These are phyloP conservation scores for Myriosclerotinia duriaeana DNA, from an alignment of 2,329 filamentous ascomycete species.

Conservation along the genomic window DNA sequence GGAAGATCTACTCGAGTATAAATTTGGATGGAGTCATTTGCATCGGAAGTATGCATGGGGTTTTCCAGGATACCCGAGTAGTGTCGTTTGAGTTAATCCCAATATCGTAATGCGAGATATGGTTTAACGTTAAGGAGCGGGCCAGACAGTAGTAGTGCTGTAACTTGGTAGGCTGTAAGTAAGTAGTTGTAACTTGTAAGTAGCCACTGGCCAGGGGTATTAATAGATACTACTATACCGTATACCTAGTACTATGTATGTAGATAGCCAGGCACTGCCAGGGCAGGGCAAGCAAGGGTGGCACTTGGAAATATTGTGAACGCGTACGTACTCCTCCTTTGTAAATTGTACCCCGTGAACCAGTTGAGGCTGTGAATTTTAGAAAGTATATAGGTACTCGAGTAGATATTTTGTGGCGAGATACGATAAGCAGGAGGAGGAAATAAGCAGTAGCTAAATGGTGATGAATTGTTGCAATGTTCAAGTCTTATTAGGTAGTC, in stretches of 20 bases:
- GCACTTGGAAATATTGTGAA: slow-evolving; percentile 5
- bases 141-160: slow-evolving; percentile 1
- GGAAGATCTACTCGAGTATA: background rate
- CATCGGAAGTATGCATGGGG: background rate
- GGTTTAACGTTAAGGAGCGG: background rate
- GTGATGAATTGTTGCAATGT: too few species aligned
- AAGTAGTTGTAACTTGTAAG: too few species aligned
- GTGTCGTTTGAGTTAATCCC: background rate
- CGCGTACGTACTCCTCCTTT: slow-evolving; percentile 1
- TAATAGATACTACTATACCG: too few species aligned
- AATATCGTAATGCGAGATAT: slow-evolving; percentile 2
- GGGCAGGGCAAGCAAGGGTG: background rate
- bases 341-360: background rate
- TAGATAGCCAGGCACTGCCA: too few species aligned
- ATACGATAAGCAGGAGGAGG: too few species aligned
- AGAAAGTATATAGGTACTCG: too few species aligned
- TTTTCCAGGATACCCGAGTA: background rate
- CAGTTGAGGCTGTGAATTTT: slow-evolving; percentile 6
- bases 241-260: too few species aligned
- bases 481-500: too few species aligned
- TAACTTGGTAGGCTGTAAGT: too few species aligned
- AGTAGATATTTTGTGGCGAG: too few species aligned
- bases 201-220: slow-evolving; percentile 3
- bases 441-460: too few species aligned
- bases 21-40: background rate